Conservation (phyloP, 176 grass and related monocot species). For the Ampelocalamus luodianensis region DNA sequence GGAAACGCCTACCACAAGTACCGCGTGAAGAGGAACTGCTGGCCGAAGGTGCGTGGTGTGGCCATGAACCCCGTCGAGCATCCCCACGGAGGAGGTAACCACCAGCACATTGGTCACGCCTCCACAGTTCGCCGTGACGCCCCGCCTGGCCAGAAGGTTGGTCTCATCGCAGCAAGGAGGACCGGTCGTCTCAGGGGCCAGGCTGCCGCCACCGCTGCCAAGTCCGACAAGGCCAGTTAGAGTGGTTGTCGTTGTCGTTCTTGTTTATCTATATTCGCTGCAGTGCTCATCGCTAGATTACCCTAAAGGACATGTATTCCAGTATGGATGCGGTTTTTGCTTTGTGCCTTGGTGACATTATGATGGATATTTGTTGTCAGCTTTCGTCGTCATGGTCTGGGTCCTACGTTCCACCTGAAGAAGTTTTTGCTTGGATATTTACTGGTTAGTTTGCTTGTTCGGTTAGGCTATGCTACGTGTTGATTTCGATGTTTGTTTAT, state of each 20-base stretch:
- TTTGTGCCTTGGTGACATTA: slow-evolving; percentile 36
- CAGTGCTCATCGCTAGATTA: slow-evolving; percentile 31
- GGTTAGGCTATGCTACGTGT: not conserved
- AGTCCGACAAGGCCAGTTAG: slow-evolving; percentile 86
- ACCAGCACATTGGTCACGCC: slow-evolving; percentile 96
- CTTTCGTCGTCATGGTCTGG: slow-evolving; percentile 28
- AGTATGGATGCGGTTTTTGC: slow-evolving; percentile 38
- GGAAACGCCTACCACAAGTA: slow-evolving; percentile 97
- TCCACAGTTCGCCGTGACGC: slow-evolving; percentile 88
- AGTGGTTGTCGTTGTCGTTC: not conserved
- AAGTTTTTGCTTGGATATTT: slow-evolving; percentile 44
- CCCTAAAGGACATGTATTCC: slow-evolving; percentile 44
- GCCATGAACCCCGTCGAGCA: slow-evolving; percentile 98
- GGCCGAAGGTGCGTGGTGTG: slow-evolving; percentile 99
- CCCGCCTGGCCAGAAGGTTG: slow-evolving; percentile 88
- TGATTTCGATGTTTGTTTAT: not conserved
- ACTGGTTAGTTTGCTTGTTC: not conserved
- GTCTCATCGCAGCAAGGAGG: slow-evolving; percentile 93
- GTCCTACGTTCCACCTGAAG: slow-evolving; percentile 29
- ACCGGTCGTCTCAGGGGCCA: slow-evolving; percentile 89
- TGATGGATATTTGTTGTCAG: slow-evolving; percentile 39
- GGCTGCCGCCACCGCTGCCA: slow-evolving; percentile 77
- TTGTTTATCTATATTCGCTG: slow-evolving; percentile 31
- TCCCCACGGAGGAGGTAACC: slow-evolving; percentile 97
- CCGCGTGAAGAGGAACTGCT: slow-evolving; percentile 90